Base-by-base conservation (phyloP, 306 rosid genomes). In the Cyclanthera cordifolia region DNA sequence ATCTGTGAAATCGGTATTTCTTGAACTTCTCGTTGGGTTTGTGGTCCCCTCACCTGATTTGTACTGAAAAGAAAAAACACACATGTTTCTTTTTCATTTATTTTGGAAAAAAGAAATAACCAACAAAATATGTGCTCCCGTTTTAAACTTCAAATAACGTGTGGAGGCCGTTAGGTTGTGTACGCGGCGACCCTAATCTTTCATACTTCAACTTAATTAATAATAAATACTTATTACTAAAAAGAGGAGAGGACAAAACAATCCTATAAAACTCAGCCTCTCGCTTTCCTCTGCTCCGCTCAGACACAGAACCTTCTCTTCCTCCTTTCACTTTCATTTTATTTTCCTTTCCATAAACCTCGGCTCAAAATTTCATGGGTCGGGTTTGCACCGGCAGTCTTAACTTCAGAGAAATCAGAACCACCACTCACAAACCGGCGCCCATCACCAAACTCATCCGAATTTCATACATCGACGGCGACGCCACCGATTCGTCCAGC, bases 401-500 rank as follows among this genome's bases (percentile, higher is more conserved):
- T 12, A 79, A 67, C 43, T 64, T 43, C 67, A 54, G 63, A 25
- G 87, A 78, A 64, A 61, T 68, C 27, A 57, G 67, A 20, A 59
- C 65, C 9, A 21, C 82, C 30, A 80, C 79, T 0, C 74, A 47
- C 32, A 86, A 84, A 65, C 32, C 5, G 11, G 43, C 61, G 5
- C 7, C 6, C 53, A 53, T 25, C 24, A 57, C 83, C 0, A 78
- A 57, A 25, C 37, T 84, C 8, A 49, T 86, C 24, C 78, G 92
- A 41, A 75, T 86, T 72, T 73, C 72, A 3, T 75, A 74, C 25
- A 82, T 77, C 1, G 92, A 86, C 67, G 53, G 17, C 6, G 64
- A 86, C 24, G 87, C 87, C 2, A 86, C 89, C 0, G 92, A 87
- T 73, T 74, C 87, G 0, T 87, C 93, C 0, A 74, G 93, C 50